These are phyloP conservation scores for Vitis amurensis DNA, from an alignment of 164 flowering plant species.

Conservation along the genomic window DNA sequence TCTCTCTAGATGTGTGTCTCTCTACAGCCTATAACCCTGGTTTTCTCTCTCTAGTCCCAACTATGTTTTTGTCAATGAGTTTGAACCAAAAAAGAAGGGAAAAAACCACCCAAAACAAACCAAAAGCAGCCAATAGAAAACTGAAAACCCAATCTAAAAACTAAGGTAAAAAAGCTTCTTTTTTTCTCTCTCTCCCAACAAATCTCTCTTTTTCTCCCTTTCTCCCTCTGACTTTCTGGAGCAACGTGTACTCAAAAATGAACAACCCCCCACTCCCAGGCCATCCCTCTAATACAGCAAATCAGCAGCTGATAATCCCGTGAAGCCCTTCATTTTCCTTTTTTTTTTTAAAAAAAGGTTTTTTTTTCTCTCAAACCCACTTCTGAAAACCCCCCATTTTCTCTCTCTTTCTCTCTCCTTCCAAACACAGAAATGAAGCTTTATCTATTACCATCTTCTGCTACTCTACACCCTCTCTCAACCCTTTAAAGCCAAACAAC, in stretches of 20 bases:
- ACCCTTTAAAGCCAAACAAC: neutral
- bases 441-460: neutral
- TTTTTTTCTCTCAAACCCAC: slow-evolving; percentile 2
- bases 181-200: neutral
- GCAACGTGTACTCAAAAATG: slow-evolving; percentile 45
- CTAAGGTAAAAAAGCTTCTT: too few relatives aligned
- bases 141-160: too few relatives aligned
- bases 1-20: neutral
- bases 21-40: neutral
- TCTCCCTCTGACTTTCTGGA: slow-evolving; percentile 40
- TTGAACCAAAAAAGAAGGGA: neutral
- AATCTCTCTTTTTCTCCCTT: slow-evolving; percentile 2
- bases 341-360: neutral
- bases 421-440: neutral
- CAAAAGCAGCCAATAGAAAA: too few relatives aligned
- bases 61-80: neutral
- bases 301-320: neutral
- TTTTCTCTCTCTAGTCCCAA: neutral
- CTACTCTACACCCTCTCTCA: neutral
- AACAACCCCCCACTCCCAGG: slow-evolving; percentile 9
- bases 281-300: slow-evolving; percentile 1
- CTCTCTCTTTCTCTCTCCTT: neutral
- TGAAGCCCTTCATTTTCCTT: neutral
- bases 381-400: neutral
- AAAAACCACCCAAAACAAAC: too few relatives aligned